Evolutionary conservation across 2,329 filamentous ascomycete genomes (phyloP).

Genomic region (Thermoascus crustaceus): DNA sequence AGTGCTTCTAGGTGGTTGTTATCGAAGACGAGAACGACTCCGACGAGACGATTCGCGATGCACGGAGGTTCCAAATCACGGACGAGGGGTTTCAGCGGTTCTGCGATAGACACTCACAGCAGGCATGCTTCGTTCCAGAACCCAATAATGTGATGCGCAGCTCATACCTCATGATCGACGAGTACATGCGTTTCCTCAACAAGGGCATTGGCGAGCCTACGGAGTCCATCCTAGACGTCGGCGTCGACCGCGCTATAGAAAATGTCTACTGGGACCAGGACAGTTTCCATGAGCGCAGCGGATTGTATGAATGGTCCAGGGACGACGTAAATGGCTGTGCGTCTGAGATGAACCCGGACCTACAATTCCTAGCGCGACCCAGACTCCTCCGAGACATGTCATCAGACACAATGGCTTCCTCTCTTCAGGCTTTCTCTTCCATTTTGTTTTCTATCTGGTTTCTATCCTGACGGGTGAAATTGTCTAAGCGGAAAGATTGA

Average conservation of each 20-base stretch:
- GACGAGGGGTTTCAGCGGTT: slow-evolving; percentile 42
- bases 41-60: slow-evolving; percentile 33
- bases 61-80: slow-evolving; percentile 38
- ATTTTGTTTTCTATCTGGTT: no score
- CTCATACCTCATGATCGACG: slow-evolving; percentile 46
- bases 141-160: slow-evolving; percentile 44
- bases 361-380: background rate
- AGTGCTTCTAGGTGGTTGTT: slow-evolving; percentile 48
- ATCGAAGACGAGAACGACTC: slow-evolving; percentile 48
- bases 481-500: no score
- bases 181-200: slow-evolving; percentile 45
- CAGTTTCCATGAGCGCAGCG: slow-evolving; percentile 38
- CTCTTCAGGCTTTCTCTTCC: no score
- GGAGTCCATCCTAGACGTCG: slow-evolving; percentile 38
- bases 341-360: background rate
- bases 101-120: slow-evolving; percentile 36
- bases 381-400: no score
- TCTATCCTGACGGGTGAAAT: no score
- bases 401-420: no score
- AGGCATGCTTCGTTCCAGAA: slow-evolving; percentile 41
- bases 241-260: slow-evolving; percentile 38
- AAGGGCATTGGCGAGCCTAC: slow-evolving; percentile 30
- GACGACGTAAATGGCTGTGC: slow-evolving; percentile 1
- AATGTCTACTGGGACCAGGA: slow-evolving; percentile 41
- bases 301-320: slow-evolving; percentile 43